Base-by-base conservation (phyloP, 2,329 filamentous ascomycete genomes). In the Fusarium sp. region DNA sequence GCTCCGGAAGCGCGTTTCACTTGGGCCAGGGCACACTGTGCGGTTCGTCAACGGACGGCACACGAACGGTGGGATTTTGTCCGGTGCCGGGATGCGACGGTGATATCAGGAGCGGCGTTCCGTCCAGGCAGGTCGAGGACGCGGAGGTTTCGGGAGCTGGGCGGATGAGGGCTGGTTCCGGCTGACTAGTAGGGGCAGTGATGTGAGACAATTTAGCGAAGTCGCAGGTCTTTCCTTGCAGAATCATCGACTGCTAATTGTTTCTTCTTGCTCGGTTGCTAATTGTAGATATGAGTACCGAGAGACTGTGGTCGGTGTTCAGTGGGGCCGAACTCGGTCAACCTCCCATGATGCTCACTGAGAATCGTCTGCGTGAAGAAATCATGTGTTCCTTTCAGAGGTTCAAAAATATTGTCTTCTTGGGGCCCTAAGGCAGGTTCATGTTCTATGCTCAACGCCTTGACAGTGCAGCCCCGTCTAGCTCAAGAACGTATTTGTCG, bases 1-100 rank as follows among this genome's bases (percentile, higher is more conserved):
- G 37, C 29, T 43, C 69, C 48, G 65, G 59, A 71, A 64, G 56
- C 67, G 56, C 67, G 76, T 78, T 78, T 78, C 75, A 77, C 56
- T 27, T 67, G 48, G 54, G 56, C 75, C 56, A 72, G 58, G 37
- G 57, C 45, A 39, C 54, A 63, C 56, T 56, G 43, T 48, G 58
- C 57, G 56, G 56, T 54, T 48, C 43, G 43, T 16, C 35, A 8
- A 62, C 56, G 33, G 54, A 63, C 64, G 22, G 64, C 33, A 22
- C 24, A 22, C 48, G 43, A 71, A 71, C 45, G 50, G 63, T 64
- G 20, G 60, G 24, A 24, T 66, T 64, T 35, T 58, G 35, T 57
- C 56, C 60, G 60, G 71, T 37, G 33, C 57, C 39, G 16, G 57
- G 39, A 29, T 50, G 45, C 24, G 45, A 69, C 60, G 24, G 20